Conservation (phyloP, 169 alveolate species). For the Plasmodium cynomolgi region DNA sequence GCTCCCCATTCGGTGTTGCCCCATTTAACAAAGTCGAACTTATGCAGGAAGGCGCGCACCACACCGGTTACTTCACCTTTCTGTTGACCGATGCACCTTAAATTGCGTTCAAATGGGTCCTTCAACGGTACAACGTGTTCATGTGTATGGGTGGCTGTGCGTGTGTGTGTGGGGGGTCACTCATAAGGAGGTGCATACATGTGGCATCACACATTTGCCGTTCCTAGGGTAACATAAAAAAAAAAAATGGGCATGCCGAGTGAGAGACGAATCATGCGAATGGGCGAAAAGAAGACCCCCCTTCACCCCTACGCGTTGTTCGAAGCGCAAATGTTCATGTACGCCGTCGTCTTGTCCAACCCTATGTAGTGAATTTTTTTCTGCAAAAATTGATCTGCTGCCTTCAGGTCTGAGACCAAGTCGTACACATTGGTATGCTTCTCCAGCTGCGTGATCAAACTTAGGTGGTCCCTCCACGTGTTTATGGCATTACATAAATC, state of each 20-base stretch:
- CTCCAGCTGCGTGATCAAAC: constrained; percentile 54
- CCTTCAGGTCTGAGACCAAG: constrained; percentile 68
- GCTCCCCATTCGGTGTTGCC: not conserved
- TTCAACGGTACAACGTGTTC: not conserved
- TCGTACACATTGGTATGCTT: constrained; percentile 72
- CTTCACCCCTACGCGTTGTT: not conserved
- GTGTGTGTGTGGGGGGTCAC: not conserved
- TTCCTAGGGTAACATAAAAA: not conserved
- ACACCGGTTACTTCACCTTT: not conserved
- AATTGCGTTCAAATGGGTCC: not conserved
- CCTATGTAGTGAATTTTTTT: constrained; percentile 73
- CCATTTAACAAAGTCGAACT: not conserved
- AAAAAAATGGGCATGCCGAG: not conserved
- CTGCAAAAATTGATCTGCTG: constrained; percentile 67
- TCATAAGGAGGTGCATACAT: not conserved
- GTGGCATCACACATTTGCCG: not conserved
- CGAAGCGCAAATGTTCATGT: constrained; percentile 43
- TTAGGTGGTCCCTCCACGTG: constrained; percentile 72
- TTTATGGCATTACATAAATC: constrained; percentile 71
- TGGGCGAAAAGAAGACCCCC: not conserved
- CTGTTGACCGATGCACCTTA: not conserved
- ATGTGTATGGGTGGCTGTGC: not conserved
- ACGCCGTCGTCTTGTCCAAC: constrained; percentile 50
- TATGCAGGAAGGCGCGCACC: not conserved
- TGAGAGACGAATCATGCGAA: not conserved